Conservation (phyloP, 371 early-diverging fungal genomes). For the Syncephalastrum sp. region DNA sequence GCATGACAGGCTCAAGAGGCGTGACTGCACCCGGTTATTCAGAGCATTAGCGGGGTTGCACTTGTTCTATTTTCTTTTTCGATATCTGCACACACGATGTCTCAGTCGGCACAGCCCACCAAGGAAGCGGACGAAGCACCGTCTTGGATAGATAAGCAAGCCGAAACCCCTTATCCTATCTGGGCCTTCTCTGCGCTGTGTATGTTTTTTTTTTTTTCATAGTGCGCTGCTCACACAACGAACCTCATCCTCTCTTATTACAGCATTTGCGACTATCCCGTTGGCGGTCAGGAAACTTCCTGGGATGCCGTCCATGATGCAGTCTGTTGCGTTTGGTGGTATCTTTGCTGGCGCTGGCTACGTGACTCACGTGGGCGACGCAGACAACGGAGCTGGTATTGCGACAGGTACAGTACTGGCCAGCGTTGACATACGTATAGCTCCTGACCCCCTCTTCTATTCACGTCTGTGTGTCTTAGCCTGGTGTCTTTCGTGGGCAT, state of each 20-base stretch:
- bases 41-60: too few species aligned
- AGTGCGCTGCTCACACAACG: background rate
- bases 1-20: too few species aligned
- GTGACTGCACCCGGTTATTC: too few species aligned
- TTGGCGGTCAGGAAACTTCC: slow-evolving; percentile 30
- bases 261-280: slow-evolving; percentile 40
- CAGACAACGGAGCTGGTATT: slow-evolving; percentile 52
- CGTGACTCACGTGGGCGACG: slow-evolving; percentile 43
- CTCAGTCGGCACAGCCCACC: too few species aligned
- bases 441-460: background rate
- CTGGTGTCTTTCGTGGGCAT: slow-evolving; percentile 50
- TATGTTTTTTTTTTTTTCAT: slow-evolving; percentile 16
- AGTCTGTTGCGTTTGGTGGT: slow-evolving; percentile 37
- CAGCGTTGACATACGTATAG: background rate
- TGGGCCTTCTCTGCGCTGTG: slow-evolving; percentile 44
- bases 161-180: slow-evolving; percentile 39
- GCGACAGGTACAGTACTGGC: slow-evolving; percentile 38
- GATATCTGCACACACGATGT: too few species aligned
- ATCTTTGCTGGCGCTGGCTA: slow-evolving; percentile 52
- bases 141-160: slow-evolving; percentile 8
- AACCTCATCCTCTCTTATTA: background rate
- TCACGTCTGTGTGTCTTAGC: slow-evolving; percentile 22
- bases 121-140: too few species aligned
- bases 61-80: too few species aligned
- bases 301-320: slow-evolving; percentile 43